Evolutionary conservation across 768 basidiomycete species (phyloP), one percentile per base, ranked within the genome.

Genomic region (Podaxis carcinomalis): DNA sequence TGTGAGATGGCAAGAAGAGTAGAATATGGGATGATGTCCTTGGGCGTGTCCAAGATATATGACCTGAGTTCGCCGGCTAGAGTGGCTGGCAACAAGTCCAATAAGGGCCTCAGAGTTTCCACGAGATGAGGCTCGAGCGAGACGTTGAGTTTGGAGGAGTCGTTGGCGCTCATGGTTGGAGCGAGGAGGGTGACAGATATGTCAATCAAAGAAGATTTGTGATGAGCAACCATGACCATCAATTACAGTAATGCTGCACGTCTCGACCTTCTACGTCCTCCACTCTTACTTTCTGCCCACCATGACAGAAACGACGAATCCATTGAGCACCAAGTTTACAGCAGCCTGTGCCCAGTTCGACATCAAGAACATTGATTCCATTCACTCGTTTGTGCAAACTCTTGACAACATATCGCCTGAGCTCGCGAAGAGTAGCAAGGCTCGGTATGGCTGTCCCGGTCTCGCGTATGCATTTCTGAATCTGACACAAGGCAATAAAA

Each of bases 41-140:
- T 72, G 6, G 71, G 68, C 11, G 73, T 70, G 35, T 75, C 68
- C n/a, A 62, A 42, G 49, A 86, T 67, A 65, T 76, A 78, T 46
- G 65, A 64, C 5, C 66, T 62, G 25, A 91, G 75, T 62, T 80
- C 68, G 5, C 69, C 66, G 1, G 78, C 74, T 13, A 83, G 70
- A 16, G 79, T 69, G 3, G 68, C 35, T 2, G 90, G 86, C 25
- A 87, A 69, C 32, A 83, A 60, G 4, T 69, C 68, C 7, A 66
- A 65, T 19, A 91, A 70, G n/a, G 78, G 75, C 6, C 67, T 68
- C 23, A 93, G 75, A 53, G 69, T 63, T 28, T 82, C 76, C 16
- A 75, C 62, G 25, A 92, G 81, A 71, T 91, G 89, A 0, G 78
- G 70, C 65, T 91, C 88, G 46, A 92, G 73, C 3, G 90, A 92